A percentile compares a stretch with the other conserved stretches of the same genome.
Evolutionary conservation across 305 asterid genomes (phyloP).

Genomic region (Euphrasia arctica): DNA sequence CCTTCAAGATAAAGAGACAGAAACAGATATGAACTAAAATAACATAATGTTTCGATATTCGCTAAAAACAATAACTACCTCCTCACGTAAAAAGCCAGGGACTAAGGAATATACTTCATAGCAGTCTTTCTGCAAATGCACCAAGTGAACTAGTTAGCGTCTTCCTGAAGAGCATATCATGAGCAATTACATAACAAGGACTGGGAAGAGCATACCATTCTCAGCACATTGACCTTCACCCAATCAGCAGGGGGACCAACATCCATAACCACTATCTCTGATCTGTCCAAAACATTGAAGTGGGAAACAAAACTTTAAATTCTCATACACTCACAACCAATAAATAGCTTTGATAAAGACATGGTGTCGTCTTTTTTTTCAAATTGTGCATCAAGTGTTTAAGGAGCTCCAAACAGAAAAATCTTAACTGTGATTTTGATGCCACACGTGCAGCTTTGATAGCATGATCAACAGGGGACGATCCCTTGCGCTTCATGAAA

Average conservation of each 20-base stretch:
- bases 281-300: conserved; percentile 37
- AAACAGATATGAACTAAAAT: neutral
- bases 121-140: conserved; percentile 78
- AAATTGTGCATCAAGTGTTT: conserved; percentile 23
- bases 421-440: conserved; percentile 76
- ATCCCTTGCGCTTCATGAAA: conserved; percentile 77
- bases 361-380: neutral
- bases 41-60: neutral
- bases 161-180: conserved; percentile 20
- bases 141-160: conserved; percentile 26
- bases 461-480: conserved; percentile 70
- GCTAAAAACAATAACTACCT: conserved; percentile 31
- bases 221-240: conserved; percentile 96
- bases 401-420: conserved; percentile 28
- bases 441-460: conserved; percentile 58
- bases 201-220: conserved; percentile 51
- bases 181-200: conserved; percentile 21
- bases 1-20: conserved; percentile 7
- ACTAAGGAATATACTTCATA: conserved; percentile 93
- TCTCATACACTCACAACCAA: conserved; percentile 21
- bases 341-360: neutral
- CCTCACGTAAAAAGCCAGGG: conserved; percentile 98
- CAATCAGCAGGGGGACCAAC: conserved; percentile 91
- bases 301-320: conserved; percentile 4
- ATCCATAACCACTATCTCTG: conserved; percentile 73